Evolutionary conservation across 768 basidiomycete species (phyloP), one percentile per base, ranked within the genome.

Genomic region (Naematelia aurantialba): DNA sequence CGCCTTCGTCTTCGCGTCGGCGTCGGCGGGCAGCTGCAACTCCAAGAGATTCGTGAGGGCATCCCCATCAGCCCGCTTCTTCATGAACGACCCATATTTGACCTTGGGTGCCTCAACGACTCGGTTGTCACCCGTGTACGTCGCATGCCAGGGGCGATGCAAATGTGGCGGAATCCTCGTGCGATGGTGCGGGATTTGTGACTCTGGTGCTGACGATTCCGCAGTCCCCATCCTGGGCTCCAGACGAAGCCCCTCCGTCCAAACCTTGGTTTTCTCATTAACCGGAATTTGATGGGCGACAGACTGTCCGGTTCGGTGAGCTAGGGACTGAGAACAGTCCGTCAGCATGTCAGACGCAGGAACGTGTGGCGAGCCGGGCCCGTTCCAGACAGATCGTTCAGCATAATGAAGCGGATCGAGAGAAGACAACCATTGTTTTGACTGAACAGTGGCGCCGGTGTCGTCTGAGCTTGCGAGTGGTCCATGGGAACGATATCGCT

Each of bases 261-360:
- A 30, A 24, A 62, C 60, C 71, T 64, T 66, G 67, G 71, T 68
- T 61, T 63, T 65, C 48, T 68, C 62, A 46, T 65, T 63, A n/a
- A 63, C 60, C 4, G 69, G 53, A 51, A 61, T 68, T 39, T 8
- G 34, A 54, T 64, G 50, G 12, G 63, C 71, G 45, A 84, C 68
- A 31, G 65, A 67, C 2, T 46, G 55, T 0, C 62, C 60, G 69
- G 78, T 82, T n/a, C 88, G 81, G 34, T n/a, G n/a, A n/a, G n/a
- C n/a, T 30, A 90, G 76, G 1, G 89, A 89, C 75, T 88, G 90
- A 79, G 91, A 86, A 11, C 62, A 65, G 79, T 91, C 89, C 30
- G 90, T 81, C 4, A 91, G 81, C 88, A 93, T 91, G 21, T 89
- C 83, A 17, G 89, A 79, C 0, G 91, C 85, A 0, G 85, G 82